These are phyloP conservation scores for Myxozyma neotropica DNA, from an alignment of 805 yeast species.

Conservation along the genomic window DNA sequence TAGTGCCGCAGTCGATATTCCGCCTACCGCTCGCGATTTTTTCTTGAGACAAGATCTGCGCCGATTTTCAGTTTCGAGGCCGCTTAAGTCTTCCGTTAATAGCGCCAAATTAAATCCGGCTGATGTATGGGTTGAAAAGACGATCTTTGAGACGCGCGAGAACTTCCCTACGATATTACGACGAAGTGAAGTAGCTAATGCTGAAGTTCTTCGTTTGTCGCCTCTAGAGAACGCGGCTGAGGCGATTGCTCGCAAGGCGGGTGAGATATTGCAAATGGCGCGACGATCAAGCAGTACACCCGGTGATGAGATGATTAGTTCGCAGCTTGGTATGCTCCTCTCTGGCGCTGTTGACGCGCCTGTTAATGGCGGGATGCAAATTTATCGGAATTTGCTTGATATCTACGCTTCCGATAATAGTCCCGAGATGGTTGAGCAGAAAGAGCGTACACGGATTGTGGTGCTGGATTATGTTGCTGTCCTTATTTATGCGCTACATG, in stretches of 20 bases:
- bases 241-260: slow-evolving; percentile 65
- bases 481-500: slow-evolving; percentile 62
- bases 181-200: slow-evolving; percentile 66
- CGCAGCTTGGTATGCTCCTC: slow-evolving; percentile 46
- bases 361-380: slow-evolving; percentile 89
- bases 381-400: slow-evolving; percentile 67
- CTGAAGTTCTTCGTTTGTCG: slow-evolving; percentile 60
- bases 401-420: slow-evolving; percentile 4
- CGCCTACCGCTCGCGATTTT: slow-evolving; percentile 65
- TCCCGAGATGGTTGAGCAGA: slow-evolving; percentile 6
- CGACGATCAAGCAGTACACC: slow-evolving; percentile 39
- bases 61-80: slow-evolving; percentile 67
- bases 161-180: slow-evolving; percentile 89
- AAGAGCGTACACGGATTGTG: slow-evolving; percentile 9
- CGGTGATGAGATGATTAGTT: slow-evolving; percentile 47
- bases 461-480: slow-evolving; percentile 61
- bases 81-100: slow-evolving; percentile 57
- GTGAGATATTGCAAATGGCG: slow-evolving; percentile 71
- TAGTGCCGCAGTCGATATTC: slow-evolving; percentile 53
- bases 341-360: slow-evolving; percentile 88
- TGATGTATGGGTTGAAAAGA: slow-evolving; percentile 88
- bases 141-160: slow-evolving; percentile 70
- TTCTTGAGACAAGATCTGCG: slow-evolving; percentile 73
- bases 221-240: slow-evolving; percentile 83
- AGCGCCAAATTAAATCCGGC: slow-evolving; percentile 37